Evolutionary conservation across 2,329 filamentous ascomycete species (phyloP).

Genomic region (Tolypocladium inflatum): DNA sequence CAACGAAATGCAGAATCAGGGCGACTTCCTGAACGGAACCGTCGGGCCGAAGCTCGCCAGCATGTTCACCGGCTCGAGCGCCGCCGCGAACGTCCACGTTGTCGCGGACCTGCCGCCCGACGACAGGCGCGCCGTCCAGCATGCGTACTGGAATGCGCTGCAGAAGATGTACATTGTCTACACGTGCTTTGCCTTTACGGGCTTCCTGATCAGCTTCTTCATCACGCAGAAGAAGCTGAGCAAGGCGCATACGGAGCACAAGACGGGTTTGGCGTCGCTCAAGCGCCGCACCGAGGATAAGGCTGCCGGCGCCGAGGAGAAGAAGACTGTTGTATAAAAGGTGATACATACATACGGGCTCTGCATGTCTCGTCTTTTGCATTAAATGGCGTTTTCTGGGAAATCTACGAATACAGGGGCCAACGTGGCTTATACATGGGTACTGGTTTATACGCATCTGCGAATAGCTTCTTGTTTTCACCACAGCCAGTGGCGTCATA

Average conservation of each 20-base stretch:
- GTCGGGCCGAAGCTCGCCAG: conserved; percentile 41
- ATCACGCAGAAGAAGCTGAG: conserved; percentile 40
- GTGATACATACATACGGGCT: no score
- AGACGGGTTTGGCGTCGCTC: conserved; percentile 43
- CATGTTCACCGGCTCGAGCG: conserved; percentile 46
- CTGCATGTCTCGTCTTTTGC: no score
- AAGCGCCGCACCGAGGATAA: conserved; percentile 18
- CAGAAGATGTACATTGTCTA: conserved; percentile 51
- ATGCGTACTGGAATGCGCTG: conserved; percentile 39
- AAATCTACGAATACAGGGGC: no score
- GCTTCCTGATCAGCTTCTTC: conserved; percentile 36
- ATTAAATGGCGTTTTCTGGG: no score
- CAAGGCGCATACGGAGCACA: conserved; percentile 46
- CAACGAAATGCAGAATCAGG: conserved; percentile 57
- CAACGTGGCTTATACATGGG: no score
- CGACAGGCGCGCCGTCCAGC: conserved; percentile 31
- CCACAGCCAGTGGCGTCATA: no score
- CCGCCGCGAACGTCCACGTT: conserved; percentile 49
- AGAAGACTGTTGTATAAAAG: conserved; percentile 4
- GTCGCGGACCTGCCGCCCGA: conserved; percentile 40
- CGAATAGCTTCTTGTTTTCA: no score
- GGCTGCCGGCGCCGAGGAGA: conserved; percentile 1
- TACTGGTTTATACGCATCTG: no score
- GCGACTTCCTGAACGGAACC: conserved; percentile 32
- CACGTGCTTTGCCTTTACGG: conserved; percentile 36